Evolutionary conservation across 495 filamentous ascomycete genomes (phyloP).

Genomic region (Penicillium turbatum): DNA sequence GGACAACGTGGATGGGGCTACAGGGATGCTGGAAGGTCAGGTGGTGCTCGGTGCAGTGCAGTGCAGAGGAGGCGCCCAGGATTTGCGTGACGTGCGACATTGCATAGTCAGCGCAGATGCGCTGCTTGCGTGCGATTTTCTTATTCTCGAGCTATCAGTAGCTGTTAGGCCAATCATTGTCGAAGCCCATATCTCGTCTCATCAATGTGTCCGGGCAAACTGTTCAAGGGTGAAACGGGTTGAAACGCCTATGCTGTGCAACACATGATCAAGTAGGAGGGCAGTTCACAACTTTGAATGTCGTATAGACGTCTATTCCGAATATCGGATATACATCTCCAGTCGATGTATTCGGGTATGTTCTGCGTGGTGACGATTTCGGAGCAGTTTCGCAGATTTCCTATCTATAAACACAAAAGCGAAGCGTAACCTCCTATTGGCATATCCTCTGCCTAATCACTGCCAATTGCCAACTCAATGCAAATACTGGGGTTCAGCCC

Average conservation of each 20-base stretch:
- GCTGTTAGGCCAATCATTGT: not conserved
- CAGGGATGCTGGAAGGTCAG: slow-evolving; percentile 10
- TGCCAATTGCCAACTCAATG: not conserved
- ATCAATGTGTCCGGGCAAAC: not conserved
- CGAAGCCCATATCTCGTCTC: not conserved
- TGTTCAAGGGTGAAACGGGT: not conserved
- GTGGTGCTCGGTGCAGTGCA: slow-evolving; percentile 9
- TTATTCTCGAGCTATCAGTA: slow-evolving; percentile 4
- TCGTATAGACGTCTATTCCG: not conserved
- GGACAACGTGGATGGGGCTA: not conserved
- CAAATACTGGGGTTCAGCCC: slow-evolving; percentile 3
- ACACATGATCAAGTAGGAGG: not conserved
- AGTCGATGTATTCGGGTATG: not conserved
- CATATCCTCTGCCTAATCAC: not conserved
- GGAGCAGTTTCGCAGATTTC: not conserved
- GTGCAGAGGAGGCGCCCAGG: slow-evolving; percentile 4
- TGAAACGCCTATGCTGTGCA: not conserved
- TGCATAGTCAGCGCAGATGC: slow-evolving; percentile 7
- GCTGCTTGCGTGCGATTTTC: slow-evolving; percentile 6
- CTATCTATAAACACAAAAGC: not conserved
- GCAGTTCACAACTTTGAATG: not conserved
- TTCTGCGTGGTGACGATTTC: not conserved
- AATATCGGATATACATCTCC: not conserved
- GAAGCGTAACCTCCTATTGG: not conserved
- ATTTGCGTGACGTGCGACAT: slow-evolving; percentile 12